Evolutionary conservation across 257 asterid species (phyloP).

Genomic region (Solanum verrucosum): DNA sequence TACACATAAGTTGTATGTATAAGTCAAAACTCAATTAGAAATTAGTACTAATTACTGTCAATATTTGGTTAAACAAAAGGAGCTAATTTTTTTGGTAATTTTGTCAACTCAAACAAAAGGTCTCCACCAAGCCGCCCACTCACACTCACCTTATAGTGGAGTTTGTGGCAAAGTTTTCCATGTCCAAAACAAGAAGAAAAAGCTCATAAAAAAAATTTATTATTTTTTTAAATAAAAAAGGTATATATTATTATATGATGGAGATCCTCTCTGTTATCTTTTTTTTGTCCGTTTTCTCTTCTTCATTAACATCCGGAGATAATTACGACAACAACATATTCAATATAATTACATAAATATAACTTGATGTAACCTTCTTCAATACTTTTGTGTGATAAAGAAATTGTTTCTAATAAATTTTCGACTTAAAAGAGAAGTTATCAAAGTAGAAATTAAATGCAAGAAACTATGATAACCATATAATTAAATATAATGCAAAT

Average conservation of each 20-base stretch:
- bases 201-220: neutral
- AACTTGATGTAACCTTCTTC: neutral
- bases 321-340: neutral
- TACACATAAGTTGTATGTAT: neutral
- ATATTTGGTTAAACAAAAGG: neutral
- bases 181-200: neutral
- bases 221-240: neutral
- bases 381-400: neutral
- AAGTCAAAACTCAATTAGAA: neutral
- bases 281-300: neutral
- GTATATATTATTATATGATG: neutral
- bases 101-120: neutral
- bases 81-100: neutral
- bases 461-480: neutral
- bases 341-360: neutral
- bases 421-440: neutral
- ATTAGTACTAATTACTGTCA: neutral
- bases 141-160: neutral
- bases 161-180: neutral
- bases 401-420: neutral
- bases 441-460: neutral
- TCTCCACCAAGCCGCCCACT: neutral
- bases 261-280: neutral
- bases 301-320: neutral
- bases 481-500: neutral